phyloP scores from a whole-genome alignment of 2,329 filamentous ascomycete genomes.

The Cladosporium sp. region DNA sequence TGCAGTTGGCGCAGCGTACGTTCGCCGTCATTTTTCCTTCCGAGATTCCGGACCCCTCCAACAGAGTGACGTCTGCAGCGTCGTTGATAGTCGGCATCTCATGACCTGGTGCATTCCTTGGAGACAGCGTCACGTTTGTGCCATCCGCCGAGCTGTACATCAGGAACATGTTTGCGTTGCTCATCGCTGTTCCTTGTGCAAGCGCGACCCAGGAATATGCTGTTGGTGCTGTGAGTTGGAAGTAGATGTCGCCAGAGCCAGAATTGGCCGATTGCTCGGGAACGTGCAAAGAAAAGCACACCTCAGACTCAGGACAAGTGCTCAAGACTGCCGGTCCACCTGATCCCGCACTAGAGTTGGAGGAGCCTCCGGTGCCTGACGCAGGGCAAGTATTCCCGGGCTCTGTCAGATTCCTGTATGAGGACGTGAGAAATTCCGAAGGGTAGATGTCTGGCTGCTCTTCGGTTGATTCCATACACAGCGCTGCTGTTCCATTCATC shows the following conservation, averaged over 20 bases:
- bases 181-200: conserved; percentile 53
- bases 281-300: conserved; percentile 52
- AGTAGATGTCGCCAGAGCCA: conserved; percentile 53
- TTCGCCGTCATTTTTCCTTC: conserved; percentile 54
- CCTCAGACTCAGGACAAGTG: conserved; percentile 18
- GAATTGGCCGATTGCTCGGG: conserved; percentile 48
- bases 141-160: conserved; percentile 50
- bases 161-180: conserved; percentile 55
- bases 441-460: conserved; percentile 7
- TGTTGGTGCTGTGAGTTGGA: conserved; percentile 53
- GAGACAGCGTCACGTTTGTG: conserved; percentile 55
- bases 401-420: conserved; percentile 10
- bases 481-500: conserved; percentile 14
- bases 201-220: conserved; percentile 52
- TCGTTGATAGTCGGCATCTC: conserved; percentile 40
- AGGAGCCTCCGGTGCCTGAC: neutral
- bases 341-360: neutral
- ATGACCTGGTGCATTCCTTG: conserved; percentile 45
- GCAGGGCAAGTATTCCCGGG: conserved; percentile 14
- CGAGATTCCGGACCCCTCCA: conserved; percentile 51
- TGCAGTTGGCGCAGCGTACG: conserved; percentile 51
- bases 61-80: conserved; percentile 43
- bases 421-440: conserved; percentile 10
- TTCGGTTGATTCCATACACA: conserved; percentile 15
- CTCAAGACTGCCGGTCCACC: conserved; percentile 4